Evolutionary conservation across 2,329 filamentous ascomycete genomes (phyloP).

Genomic region (Keithomyces neogunnii): DNA sequence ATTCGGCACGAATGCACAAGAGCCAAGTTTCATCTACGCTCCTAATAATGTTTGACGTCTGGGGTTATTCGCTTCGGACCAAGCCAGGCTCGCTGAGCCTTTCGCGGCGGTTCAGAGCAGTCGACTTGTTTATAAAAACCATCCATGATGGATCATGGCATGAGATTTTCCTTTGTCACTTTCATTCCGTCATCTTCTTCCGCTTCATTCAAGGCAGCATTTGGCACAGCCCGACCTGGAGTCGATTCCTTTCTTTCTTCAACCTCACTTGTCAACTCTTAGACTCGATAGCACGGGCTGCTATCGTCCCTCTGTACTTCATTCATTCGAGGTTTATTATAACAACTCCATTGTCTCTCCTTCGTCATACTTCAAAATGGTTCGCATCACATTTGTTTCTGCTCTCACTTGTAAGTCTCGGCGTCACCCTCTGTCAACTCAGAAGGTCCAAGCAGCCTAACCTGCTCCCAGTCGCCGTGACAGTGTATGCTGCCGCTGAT

Average conservation of each 20-base stretch:
- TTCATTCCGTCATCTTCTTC: neutral
- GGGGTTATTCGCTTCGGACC: neutral
- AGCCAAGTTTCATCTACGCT: neutral
- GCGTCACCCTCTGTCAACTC: no score
- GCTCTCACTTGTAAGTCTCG: constrained; percentile 16
- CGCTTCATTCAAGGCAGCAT: neutral
- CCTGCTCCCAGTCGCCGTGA: constrained; percentile 5
- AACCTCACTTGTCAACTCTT: neutral
- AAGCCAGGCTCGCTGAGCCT: neutral
- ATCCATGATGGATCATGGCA: no score
- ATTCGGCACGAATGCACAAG: no score
- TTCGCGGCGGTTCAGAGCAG: neutral
- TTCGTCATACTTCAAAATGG: constrained; percentile 11
- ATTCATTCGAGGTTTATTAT: neutral
- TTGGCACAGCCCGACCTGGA: constrained; percentile 1
- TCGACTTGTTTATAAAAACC: no score
- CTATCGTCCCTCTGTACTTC: neutral
- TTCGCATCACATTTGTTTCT: constrained; percentile 16
- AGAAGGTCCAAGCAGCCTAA: neutral
- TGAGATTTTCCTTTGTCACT: neutral
- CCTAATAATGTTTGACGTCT: neutral
- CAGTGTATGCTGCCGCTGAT: constrained; percentile 8
- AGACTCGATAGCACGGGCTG: neutral
- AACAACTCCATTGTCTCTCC: neutral
- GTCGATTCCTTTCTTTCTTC: constrained; percentile 3